These are phyloP conservation scores for Erysimum cheiri DNA, from an alignment of 441 rosid species.

Conservation along the genomic window DNA sequence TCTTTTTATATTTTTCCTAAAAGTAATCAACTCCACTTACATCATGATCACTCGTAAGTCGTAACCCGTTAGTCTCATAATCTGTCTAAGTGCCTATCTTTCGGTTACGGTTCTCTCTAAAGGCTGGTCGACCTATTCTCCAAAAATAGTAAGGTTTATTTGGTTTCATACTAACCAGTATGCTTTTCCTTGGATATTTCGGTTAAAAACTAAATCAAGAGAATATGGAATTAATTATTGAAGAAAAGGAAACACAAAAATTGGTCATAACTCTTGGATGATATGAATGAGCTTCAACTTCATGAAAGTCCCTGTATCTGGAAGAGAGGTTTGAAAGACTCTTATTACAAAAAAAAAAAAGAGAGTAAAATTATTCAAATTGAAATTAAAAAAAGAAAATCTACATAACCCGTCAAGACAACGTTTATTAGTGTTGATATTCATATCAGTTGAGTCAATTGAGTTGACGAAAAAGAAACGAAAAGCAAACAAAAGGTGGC, in stretches of 20 bases:
- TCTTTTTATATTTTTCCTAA: not conserved
- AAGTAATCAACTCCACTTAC: not conserved
- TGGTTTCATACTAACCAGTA: not conserved
- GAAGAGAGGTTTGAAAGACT: not conserved
- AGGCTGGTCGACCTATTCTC: not conserved
- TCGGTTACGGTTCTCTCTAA: not conserved
- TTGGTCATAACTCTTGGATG: not conserved
- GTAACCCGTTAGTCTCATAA: not conserved
- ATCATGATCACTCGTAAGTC: not conserved
- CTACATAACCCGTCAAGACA: constrained; percentile 10
- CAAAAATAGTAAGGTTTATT: not conserved
- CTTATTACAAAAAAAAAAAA: not conserved
- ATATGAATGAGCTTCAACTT: not conserved
- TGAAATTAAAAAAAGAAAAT: not conserved
- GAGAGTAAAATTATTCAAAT: not conserved
- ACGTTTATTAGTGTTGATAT: not conserved
- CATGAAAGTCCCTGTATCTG: not conserved
- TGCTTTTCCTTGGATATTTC: not conserved
- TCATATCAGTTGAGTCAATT: constrained; percentile 4
- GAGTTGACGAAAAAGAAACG: not conserved
- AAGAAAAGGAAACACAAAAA: not conserved
- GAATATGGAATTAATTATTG: not conserved
- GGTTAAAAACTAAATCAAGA: not conserved
- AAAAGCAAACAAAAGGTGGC: not conserved
- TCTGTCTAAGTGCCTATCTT: not conserved